Percentiles rank a stretch among this genome's conserved stretches.
Evolutionary conservation across 129 eudicot genomes (phyloP).

Genomic region (Flaveria sonorensis): DNA sequence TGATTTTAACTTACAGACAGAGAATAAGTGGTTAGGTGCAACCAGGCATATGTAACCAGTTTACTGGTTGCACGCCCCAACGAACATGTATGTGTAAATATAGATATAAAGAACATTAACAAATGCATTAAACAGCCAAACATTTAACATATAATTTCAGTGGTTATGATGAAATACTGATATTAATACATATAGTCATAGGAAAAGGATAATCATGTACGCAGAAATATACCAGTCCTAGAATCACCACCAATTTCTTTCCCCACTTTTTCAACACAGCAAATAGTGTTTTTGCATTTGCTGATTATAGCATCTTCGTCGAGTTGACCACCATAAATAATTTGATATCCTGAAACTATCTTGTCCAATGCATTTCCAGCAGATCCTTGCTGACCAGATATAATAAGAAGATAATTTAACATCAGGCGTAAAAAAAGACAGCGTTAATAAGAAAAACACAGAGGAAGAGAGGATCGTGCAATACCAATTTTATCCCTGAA

Average conservation of each 20-base stretch:
- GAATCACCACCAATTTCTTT: conserved; percentile 60
- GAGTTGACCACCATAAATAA: conserved; percentile 52
- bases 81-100: too few species aligned
- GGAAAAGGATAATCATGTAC: neutral
- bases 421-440: neutral
- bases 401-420: neutral
- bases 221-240: conserved; percentile 51
- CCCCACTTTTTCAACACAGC: conserved; percentile 60
- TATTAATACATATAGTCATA: neutral
- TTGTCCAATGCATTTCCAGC: conserved; percentile 70
- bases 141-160: neutral
- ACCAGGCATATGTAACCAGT: neutral
- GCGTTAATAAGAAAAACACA: neutral
- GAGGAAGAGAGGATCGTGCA: conserved; percentile 10
- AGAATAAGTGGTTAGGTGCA: neutral
- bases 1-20: neutral
- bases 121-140: neutral
- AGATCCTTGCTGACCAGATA: conserved; percentile 47
- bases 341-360: conserved; percentile 68
- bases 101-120: neutral
- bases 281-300: conserved; percentile 60
- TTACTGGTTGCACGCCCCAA: neutral
- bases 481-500: conserved; percentile 54
- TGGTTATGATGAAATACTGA: neutral
- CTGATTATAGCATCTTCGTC: conserved; percentile 67